These are phyloP conservation scores for Phaffomyces antillensis DNA, from an alignment of 805 yeast species.

Conservation along the genomic window DNA sequence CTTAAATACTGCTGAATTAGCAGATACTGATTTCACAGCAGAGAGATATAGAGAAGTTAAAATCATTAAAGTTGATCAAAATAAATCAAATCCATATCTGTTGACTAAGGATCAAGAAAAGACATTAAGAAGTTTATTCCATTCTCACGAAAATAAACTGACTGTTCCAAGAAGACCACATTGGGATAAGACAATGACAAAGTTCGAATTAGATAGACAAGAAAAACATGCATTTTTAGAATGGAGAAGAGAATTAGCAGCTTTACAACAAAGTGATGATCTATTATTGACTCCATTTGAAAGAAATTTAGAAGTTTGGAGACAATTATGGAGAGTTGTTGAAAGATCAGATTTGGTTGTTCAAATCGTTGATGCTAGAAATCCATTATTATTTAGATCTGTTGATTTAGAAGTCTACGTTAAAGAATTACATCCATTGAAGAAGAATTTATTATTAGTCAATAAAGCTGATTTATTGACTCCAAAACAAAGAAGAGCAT, in stretches of 20 bases:
- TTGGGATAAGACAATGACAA: constrained; percentile 72
- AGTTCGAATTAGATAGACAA: constrained; percentile 69
- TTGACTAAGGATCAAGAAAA: constrained; percentile 62
- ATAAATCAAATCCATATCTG: constrained; percentile 44
- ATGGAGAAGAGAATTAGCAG: constrained; percentile 90
- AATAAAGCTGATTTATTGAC: constrained; percentile 91
- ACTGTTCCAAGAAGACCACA: constrained; percentile 90
- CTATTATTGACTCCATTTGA: constrained; percentile 91
- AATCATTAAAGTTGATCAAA: constrained; percentile 65
- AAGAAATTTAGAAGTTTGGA: constrained; percentile 96
- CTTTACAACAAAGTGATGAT: constrained; percentile 77
- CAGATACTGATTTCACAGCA: constrained; percentile 94
- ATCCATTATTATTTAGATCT: constrained; percentile 85
- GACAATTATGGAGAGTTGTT: constrained; percentile 95
- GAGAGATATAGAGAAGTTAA: constrained; percentile 78
- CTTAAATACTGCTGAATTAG: constrained; percentile 88
- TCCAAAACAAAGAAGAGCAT: constrained; percentile 63
- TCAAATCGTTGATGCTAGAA: constrained; percentile 96
- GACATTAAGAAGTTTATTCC: constrained; percentile 52
- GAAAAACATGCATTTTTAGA: constrained; percentile 88
- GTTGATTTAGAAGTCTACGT: constrained; percentile 83
- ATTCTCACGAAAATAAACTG: constrained; percentile 59
- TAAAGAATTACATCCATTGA: constrained; percentile 62
- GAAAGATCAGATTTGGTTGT: constrained; percentile 92
- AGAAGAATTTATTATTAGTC: constrained; percentile 75